Conservation (phyloP, 352 stramenopile species). For the Pythium myriotylum region DNA sequence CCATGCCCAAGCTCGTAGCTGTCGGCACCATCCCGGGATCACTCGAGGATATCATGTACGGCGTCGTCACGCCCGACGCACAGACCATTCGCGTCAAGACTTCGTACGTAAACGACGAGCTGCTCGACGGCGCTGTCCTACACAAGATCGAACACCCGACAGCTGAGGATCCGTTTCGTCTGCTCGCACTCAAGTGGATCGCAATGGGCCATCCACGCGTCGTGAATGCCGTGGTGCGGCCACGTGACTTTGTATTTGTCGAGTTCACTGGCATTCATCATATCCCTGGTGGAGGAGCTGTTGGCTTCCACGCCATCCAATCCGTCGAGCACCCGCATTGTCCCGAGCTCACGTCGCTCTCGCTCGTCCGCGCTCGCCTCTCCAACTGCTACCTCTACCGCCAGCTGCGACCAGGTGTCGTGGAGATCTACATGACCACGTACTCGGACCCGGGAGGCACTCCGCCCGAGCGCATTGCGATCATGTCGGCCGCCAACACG, state of each 20-base stretch:
- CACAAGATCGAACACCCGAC: constrained; percentile 44
- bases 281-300: constrained; percentile 35
- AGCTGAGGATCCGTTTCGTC: constrained; percentile 18
- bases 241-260: constrained; percentile 48
- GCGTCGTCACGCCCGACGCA: too few relatives aligned
- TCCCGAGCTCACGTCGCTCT: not conserved
- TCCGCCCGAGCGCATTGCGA: constrained; percentile 18
- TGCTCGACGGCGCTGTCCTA: constrained; percentile 33
- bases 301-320: constrained; percentile 41
- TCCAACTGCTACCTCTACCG: constrained; percentile 23
- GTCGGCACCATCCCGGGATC: too few relatives aligned
- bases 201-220: constrained; percentile 9
- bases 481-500: constrained; percentile 21
- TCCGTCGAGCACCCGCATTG: too few relatives aligned
- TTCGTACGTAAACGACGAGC: too few relatives aligned
- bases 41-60: too few relatives aligned
- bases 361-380: constrained; percentile 12
- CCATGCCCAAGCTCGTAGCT: constrained; percentile 45
- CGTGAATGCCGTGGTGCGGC: constrained; percentile 24
- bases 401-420: constrained; percentile 12
- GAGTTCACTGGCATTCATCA: constrained; percentile 42
- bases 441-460: constrained; percentile 28
- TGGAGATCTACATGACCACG: constrained; percentile 38
- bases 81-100: too few relatives aligned
- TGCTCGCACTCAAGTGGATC: constrained; percentile 29